These are phyloP conservation scores for Cochlearia excelsa DNA, from an alignment of 345 rosid genomes.

Conservation along the genomic window DNA sequence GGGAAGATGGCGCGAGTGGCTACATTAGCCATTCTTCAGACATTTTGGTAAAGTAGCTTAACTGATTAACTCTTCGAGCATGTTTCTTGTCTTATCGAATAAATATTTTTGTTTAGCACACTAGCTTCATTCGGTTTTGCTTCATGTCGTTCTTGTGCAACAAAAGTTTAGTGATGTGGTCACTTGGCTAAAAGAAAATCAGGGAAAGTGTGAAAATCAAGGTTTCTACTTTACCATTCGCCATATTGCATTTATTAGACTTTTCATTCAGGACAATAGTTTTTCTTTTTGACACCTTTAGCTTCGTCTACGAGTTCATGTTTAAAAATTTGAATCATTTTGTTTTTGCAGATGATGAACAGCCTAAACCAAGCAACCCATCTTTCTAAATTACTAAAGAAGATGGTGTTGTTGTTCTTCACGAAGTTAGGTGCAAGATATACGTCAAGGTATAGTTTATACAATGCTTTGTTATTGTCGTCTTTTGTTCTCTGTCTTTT, in stretches of 20 bases:
- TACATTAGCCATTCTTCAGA: conserved; percentile 75
- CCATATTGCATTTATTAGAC: not conserved
- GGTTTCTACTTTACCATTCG: conserved; percentile 23
- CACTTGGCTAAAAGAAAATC: conserved; percentile 75
- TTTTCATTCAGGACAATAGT: not conserved
- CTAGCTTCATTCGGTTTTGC: conserved; percentile 12
- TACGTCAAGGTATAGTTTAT: conserved; percentile 70
- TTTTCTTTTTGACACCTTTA: not conserved
- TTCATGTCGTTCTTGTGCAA: conserved; percentile 35
- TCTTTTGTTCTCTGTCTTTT: not conserved
- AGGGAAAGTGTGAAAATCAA: conserved; percentile 43
- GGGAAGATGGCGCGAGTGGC: conserved; percentile 87
- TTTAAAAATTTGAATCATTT: conserved; percentile 13
- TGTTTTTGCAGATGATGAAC: conserved; percentile 55
- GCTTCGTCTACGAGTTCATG: not conserved
- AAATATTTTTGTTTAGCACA: not conserved
- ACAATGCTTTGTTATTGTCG: not conserved
- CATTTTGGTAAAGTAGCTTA: conserved; percentile 51
- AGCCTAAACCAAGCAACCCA: conserved; percentile 84
- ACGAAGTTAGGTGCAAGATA: conserved; percentile 95
- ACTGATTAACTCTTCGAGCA: not conserved
- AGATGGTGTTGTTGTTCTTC: conserved; percentile 69
- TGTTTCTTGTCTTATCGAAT: conserved; percentile 8
- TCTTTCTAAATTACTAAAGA: conserved; percentile 88
- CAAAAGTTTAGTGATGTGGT: conserved; percentile 86